Conservation (phyloP, 768 basidiomycete species). For the Pulveroboletus sp. region DNA sequence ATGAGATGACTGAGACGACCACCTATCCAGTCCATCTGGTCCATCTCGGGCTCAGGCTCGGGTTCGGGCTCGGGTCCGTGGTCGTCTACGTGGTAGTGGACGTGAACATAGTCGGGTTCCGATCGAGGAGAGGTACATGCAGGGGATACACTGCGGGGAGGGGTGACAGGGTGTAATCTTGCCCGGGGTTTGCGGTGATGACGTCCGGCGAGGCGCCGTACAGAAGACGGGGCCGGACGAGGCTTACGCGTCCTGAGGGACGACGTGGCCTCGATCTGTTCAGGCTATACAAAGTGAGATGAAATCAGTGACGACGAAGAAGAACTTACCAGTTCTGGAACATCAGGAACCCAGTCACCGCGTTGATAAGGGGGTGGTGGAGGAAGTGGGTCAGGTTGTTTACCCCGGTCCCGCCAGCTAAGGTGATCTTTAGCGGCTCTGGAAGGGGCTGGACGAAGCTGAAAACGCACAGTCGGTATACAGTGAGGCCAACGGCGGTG, state of each 20-base stretch:
- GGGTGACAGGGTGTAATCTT: constrained; percentile 20
- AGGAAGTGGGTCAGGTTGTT: constrained; percentile 40
- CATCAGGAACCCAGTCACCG: constrained; percentile 50
- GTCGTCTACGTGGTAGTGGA: constrained; percentile 30
- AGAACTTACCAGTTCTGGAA: constrained; percentile 33
- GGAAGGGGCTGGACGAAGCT: neutral
- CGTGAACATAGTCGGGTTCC: constrained; percentile 41
- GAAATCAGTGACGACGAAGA: neutral
- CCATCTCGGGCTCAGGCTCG: constrained; percentile 37
- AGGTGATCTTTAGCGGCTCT: constrained; percentile 2
- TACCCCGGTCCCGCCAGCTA: constrained; percentile 80
- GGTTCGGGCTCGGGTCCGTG: constrained; percentile 34
- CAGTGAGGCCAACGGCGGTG: constrained; percentile 81
- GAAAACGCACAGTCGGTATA: constrained; percentile 73
- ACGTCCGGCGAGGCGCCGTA: constrained; percentile 34
- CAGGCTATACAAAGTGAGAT: constrained; percentile 20
- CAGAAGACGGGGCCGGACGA: constrained; percentile 30
- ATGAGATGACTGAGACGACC: constrained; percentile 66
- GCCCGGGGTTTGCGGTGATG: constrained; percentile 35
- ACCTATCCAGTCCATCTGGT: constrained; percentile 81
- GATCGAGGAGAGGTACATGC: constrained; percentile 31
- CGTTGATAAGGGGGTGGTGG: constrained; percentile 67
- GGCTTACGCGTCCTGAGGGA: constrained; percentile 39
- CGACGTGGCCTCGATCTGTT: constrained; percentile 34
- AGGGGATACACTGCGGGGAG: constrained; percentile 29